Percentiles rank a stretch among this genome's conserved stretches.
Conservation (phyloP, 768 basidiomycete genomes). For the Hygrophorus russula region DNA sequence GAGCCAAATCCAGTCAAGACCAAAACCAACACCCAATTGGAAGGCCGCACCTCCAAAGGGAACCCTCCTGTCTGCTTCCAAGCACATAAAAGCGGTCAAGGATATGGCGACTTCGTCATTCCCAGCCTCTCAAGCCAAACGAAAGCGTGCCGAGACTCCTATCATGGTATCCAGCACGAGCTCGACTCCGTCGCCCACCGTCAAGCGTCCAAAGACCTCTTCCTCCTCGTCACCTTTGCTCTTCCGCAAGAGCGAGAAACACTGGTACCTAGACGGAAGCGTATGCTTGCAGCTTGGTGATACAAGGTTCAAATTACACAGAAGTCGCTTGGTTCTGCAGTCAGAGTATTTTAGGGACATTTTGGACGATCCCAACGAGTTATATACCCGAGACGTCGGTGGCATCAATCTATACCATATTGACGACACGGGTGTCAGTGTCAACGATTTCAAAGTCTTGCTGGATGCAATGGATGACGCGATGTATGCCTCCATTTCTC, state of each 20-base stretch:
- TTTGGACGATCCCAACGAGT: not conserved
- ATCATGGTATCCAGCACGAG: no score
- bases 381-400: constrained; percentile 12
- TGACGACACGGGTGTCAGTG: constrained; percentile 9
- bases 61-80: no score
- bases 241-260: not conserved
- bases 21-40: no score
- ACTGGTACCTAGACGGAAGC: constrained; percentile 22
- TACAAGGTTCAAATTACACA: constrained; percentile 20
- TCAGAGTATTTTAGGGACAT: constrained; percentile 16
- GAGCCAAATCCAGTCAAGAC: no score
- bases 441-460: constrained; percentile 22
- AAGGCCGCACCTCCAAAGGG: no score
- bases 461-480: constrained; percentile 21
- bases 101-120: not conserved
- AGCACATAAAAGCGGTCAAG: no score
- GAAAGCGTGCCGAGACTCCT: no score
- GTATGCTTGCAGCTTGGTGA: constrained; percentile 19
- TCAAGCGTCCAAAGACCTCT: not conserved
- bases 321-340: constrained; percentile 19
- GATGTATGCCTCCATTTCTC: constrained; percentile 15
- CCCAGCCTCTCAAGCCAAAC: no score
- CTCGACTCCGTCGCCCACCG: no score
- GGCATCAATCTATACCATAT: constrained; percentile 15
- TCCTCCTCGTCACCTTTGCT: no score